Evolutionary conservation across 179 eudicot genomes (phyloP), one percentile per base, ranked within the genome.

Genomic region (Beta lomatogona): DNA sequence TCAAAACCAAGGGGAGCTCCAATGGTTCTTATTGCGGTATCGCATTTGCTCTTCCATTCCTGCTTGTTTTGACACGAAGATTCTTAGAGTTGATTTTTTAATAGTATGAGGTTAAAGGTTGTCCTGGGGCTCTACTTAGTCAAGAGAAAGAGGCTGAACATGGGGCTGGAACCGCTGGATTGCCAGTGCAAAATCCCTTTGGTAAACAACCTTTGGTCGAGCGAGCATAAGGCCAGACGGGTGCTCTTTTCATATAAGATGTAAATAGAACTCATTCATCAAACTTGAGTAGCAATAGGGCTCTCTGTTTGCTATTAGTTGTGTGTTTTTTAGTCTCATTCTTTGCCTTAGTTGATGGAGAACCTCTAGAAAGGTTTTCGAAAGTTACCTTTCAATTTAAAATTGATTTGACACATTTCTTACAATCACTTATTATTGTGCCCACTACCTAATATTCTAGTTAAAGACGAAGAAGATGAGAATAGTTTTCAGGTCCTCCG

Each of bases 401-500:
- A 22, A 28, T 45, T 59, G 53, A 45, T 70, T 6, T 50, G 28
- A 48, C 11, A 75, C 53, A 57, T 13, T 82, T 59, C 59, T 45
- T 16, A 61, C 48, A 48, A 53, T 11, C 41, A 12, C 48, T 22
- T 4, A 31, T 19, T 19, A 50, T 22, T 21, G 1, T 71, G 22
- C 71, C 16, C 21, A 64, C 52, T 82, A 80, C 67, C 15, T 59
- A 50, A 74, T 71, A 25, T 21, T 68, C 10, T 66, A 46, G 60
- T 31, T 86, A 83, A 78, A 77, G 80, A 86, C 54, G 90, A 86
- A 76, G 89, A 90, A 15, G 84, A 72, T 59, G 89, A 89, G 80
- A 75, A 85, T 78, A 83, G 85, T 77, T 93, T 86, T 80, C 72
- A 77, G 44, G 87, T 73, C 71, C 89, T 90, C 79, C 88, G 93